phyloP scores from a whole-genome alignment of 2,329 filamentous ascomycete species.

The Botrytis byssoidea region DNA sequence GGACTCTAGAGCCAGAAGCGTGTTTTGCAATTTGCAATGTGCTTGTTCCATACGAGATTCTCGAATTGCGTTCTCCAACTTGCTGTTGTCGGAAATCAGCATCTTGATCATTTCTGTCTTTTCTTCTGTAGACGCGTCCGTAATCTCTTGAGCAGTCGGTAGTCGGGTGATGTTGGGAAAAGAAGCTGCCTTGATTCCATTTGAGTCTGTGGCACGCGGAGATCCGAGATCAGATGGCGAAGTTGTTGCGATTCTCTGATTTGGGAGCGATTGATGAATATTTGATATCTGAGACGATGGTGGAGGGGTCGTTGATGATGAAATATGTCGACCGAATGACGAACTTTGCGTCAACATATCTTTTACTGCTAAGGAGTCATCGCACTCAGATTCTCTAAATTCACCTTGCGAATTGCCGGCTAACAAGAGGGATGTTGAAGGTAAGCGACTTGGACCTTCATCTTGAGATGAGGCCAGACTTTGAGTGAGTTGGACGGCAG shows the following conservation, averaged over 20 bases:
- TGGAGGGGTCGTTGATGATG: conserved; percentile 40
- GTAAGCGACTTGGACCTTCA: conserved; percentile 23
- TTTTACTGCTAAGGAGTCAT: conserved; percentile 4
- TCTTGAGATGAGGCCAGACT: conserved; percentile 26
- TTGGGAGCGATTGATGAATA: conserved; percentile 20
- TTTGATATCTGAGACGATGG: conserved; percentile 57
- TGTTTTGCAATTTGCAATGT: conserved; percentile 88
- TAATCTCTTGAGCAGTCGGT: conserved; percentile 51
- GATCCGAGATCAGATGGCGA: conserved; percentile 32
- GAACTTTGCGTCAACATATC: not conserved
- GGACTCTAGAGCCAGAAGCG: conserved; percentile 78
- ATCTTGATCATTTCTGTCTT: conserved; percentile 56
- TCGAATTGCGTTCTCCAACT: conserved; percentile 48
- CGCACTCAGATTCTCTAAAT: not conserved
- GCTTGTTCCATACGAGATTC: conserved; percentile 79
- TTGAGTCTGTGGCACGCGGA: conserved; percentile 34
- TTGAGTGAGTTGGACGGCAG: conserved; percentile 31
- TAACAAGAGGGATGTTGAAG: conserved; percentile 27
- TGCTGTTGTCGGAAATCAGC: conserved; percentile 55
- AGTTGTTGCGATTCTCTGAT: conserved; percentile 26
- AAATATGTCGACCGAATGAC: not conserved
- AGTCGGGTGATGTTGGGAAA: not conserved
- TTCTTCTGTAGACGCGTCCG: conserved; percentile 54
- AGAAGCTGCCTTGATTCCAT: conserved; percentile 29
- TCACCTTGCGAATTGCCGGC: not conserved